phyloP scores from a whole-genome alignment of 164 flowering plant genomes.

The Dillenia turbinata region DNA sequence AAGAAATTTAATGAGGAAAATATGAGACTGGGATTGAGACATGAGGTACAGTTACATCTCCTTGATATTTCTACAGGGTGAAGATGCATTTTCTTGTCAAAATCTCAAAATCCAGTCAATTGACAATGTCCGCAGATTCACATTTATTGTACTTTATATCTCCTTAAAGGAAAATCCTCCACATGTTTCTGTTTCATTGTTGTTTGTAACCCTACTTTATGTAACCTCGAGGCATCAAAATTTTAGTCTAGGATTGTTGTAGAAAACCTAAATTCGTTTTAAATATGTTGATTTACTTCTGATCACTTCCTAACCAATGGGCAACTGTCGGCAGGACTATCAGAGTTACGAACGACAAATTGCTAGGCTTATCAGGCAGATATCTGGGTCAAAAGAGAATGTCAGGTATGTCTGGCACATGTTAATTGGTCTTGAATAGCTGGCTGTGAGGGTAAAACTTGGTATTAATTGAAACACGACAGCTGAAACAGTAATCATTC shows the following conservation, averaged over 20 bases:
- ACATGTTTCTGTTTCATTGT: too few relatives aligned
- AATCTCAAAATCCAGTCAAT: not conserved
- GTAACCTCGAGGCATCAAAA: too few relatives aligned
- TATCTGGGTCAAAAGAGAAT: conserved; percentile 52
- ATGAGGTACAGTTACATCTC: conserved; percentile 34
- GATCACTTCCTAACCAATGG: too few relatives aligned
- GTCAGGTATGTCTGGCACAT: conserved; percentile 37
- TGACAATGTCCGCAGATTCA: not conserved
- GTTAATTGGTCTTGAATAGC: conserved; percentile 4
- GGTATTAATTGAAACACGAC: not conserved
- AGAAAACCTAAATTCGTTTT: too few relatives aligned
- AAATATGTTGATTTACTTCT: too few relatives aligned
- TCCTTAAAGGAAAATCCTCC: too few relatives aligned
- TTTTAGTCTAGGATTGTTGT: too few relatives aligned
- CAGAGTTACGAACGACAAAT: conserved; percentile 44
- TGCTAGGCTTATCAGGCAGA: conserved; percentile 45
- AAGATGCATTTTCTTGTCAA: not conserved
- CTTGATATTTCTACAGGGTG: not conserved
- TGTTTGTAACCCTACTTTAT: too few relatives aligned
- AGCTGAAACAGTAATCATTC: too few relatives aligned
- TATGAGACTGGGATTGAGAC: conserved; percentile 27
- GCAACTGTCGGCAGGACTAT: conserved; percentile 39
- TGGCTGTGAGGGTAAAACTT: not conserved
- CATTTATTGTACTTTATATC: too few relatives aligned
- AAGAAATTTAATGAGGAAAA: conserved; percentile 40